Conservation (phyloP, 2,329 filamentous ascomycete genomes). For the Fusarium sulawesiense region DNA sequence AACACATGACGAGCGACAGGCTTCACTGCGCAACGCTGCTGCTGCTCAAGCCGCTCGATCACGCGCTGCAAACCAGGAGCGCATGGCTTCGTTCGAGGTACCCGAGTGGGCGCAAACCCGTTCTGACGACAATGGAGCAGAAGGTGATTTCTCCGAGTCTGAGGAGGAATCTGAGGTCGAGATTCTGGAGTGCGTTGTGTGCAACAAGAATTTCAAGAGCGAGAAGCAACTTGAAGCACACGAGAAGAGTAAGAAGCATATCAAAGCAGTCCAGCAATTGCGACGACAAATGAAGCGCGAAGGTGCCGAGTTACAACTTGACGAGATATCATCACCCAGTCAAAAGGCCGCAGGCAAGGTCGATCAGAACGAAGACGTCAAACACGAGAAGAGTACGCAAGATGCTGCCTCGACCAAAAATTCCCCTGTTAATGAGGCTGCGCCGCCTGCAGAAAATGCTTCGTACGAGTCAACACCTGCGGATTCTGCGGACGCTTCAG, state of each 20-base stretch:
- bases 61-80: conserved; percentile 83
- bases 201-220: conserved; percentile 86
- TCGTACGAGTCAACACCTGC: conserved; percentile 3
- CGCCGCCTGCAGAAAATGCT: neutral
- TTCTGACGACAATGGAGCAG: conserved; percentile 61
- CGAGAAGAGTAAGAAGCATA: conserved; percentile 96
- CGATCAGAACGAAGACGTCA: neutral
- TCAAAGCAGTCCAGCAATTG: conserved; percentile 85
- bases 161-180: conserved; percentile 67
- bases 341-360: neutral
- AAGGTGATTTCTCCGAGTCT: conserved; percentile 71
- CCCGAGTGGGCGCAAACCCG: conserved; percentile 80
- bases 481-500: conserved; percentile 33
- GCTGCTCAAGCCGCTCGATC: conserved; percentile 86
- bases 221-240: conserved; percentile 92
- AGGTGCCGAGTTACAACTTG: conserved; percentile 70
- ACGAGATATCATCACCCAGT: conserved; percentile 23
- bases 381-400: neutral
- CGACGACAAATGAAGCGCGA: conserved; percentile 86
- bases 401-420: neutral
- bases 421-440: neutral
- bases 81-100: conserved; percentile 71
- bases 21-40: conserved; percentile 79
- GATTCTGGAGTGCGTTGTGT: conserved; percentile 79
- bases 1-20: conserved; percentile 83